These are phyloP conservation scores for Entomortierella lignicola DNA, from an alignment of 192 early-diverging fungal genomes.

Conservation along the genomic window DNA sequence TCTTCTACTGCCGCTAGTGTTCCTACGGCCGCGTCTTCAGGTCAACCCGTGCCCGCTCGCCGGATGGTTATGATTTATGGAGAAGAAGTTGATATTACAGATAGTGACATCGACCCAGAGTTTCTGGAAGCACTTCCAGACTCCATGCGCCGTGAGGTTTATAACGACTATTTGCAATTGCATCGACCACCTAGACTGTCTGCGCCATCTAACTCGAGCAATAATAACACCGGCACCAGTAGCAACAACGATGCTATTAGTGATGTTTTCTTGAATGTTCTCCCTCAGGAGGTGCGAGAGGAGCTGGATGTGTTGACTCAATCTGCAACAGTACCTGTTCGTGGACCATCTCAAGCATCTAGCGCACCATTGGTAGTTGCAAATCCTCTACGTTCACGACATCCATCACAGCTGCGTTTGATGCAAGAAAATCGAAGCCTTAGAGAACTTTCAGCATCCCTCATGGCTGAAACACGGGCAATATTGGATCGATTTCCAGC, in stretches of 20 bases:
- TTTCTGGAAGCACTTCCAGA: conserved; percentile 96
- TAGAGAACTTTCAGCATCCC: conserved; percentile 48
- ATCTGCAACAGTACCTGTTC: not conserved
- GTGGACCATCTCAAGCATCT: not conserved
- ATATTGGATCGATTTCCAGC: conserved; percentile 20
- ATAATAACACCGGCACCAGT: not conserved
- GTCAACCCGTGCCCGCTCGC: conserved; percentile 32
- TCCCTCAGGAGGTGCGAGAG: conserved; percentile 90
- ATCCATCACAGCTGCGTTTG: conserved; percentile 62
- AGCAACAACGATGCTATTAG: conserved; percentile 66
- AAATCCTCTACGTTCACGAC: conserved; percentile 42
- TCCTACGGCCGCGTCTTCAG: conserved; percentile 6
- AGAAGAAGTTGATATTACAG: conserved; percentile 86
- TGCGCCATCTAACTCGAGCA: not conserved
- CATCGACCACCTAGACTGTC: conserved; percentile 22
- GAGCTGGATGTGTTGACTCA: conserved; percentile 81
- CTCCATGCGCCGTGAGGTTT: conserved; percentile 91
- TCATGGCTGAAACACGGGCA: conserved; percentile 61
- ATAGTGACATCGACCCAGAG: conserved; percentile 91
- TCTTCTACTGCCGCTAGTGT: not conserved
- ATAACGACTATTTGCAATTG: conserved; percentile 77
- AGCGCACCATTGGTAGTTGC: not conserved
- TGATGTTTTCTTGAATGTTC: conserved; percentile 88
- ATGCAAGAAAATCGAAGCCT: conserved; percentile 57
- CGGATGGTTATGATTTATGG: conserved; percentile 82